Evolutionary conservation across 345 rosid species (phyloP).

Genomic region (Carallia brachiata): DNA sequence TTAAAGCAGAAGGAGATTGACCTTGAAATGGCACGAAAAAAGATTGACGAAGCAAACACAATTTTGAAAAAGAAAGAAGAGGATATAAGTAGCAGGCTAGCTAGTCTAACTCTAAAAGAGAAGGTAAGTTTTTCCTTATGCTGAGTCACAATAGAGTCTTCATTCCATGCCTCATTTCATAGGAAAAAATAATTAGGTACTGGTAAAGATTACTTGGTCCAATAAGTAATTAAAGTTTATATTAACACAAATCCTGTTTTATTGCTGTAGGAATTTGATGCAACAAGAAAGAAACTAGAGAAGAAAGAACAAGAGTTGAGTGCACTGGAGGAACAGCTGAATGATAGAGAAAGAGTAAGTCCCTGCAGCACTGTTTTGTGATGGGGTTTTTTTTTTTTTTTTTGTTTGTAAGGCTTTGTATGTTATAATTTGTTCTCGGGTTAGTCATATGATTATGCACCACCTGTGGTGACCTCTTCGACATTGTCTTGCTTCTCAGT

Average conservation of each 20-base stretch:
- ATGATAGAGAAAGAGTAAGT: conserved; percentile 78
- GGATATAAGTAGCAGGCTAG: conserved; percentile 57
- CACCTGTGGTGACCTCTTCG: too few species aligned
- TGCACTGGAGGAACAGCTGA: conserved; percentile 66
- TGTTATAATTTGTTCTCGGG: too few species aligned
- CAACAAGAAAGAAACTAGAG: conserved; percentile 54
- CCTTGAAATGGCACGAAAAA: conserved; percentile 72
- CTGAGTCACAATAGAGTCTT: neutral
- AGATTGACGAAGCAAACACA: conserved; percentile 59
- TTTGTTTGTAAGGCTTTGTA: neutral
- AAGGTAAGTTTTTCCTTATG: conserved; percentile 46
- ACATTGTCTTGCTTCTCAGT: too few species aligned
- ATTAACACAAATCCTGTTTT: neutral
- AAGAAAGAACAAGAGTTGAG: conserved; percentile 59
- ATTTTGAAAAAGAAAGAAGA: conserved; percentile 67
- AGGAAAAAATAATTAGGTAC: too few species aligned
- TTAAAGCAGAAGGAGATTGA: conserved; percentile 74
- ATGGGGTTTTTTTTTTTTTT: neutral
- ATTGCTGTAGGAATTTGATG: conserved; percentile 56
- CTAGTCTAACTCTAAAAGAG: conserved; percentile 53
- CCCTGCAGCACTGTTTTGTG: conserved; percentile 6
- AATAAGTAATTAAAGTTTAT: neutral
- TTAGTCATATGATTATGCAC: too few species aligned
- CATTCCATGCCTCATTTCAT: too few species aligned
- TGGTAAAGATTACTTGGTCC: neutral